A percentile compares a stretch with the other conserved stretches of the same genome.
Evolutionary conservation across 1,139 yeast species (phyloP).

Genomic region (Hemisphaericaspora xylofermentans): DNA sequence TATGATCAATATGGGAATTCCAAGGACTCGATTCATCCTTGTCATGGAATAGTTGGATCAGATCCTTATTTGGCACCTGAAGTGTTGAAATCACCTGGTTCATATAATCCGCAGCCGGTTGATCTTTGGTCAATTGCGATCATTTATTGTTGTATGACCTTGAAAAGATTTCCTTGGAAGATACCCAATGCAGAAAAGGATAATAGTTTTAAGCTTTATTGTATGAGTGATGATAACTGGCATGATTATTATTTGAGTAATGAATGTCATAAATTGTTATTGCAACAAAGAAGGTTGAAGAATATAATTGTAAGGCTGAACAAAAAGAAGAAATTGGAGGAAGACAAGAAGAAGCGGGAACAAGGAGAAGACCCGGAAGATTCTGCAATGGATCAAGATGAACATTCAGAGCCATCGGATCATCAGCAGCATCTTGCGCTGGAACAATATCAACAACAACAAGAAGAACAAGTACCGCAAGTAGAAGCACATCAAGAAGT

Average conservation of each 20-base stretch:
- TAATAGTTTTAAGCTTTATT: slow-evolving; percentile 68
- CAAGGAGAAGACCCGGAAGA: not conserved
- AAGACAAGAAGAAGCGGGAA: slow-evolving; percentile 8
- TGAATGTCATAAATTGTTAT: slow-evolving; percentile 47
- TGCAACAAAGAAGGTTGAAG: slow-evolving; percentile 46
- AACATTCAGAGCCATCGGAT: not conserved
- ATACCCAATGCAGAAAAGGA: slow-evolving; percentile 82
- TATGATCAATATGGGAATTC: slow-evolving; percentile 55
- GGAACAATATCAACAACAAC: slow-evolving; percentile 1
- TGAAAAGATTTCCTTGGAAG: slow-evolving; percentile 96
- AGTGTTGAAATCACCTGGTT: slow-evolving; percentile 64
- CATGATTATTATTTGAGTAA: slow-evolving; percentile 53
- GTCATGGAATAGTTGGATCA: slow-evolving; percentile 95
- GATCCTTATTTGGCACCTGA: slow-evolving; percentile 99
- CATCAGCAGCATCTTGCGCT: not conserved
- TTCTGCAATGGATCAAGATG: not conserved
- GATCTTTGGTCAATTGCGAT: slow-evolving; percentile 97
- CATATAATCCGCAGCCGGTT: slow-evolving; percentile 89
- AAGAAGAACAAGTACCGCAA: slow-evolving; percentile 1
- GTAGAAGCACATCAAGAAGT: slow-evolving; percentile 1
- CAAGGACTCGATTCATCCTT: slow-evolving; percentile 65
- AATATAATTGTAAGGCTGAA: slow-evolving; percentile 45
- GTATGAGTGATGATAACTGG: slow-evolving; percentile 54
- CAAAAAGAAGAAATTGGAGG: slow-evolving; percentile 34
- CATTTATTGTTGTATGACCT: slow-evolving; percentile 92